Conservation (phyloP, 179 eudicot species). For the Beta macrorhiza region DNA sequence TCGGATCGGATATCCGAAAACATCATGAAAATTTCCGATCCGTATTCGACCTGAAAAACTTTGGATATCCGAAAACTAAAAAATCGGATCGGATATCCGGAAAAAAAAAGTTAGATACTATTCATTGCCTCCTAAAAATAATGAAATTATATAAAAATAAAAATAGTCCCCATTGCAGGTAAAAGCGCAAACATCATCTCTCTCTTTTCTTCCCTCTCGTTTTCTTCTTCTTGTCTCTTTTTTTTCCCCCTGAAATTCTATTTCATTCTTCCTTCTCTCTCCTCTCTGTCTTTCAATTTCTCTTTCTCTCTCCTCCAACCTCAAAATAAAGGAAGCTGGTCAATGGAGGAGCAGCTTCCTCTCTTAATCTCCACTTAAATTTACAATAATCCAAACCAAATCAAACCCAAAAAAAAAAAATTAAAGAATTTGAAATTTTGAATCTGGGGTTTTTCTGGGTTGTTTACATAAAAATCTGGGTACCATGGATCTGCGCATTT, state of each 20-base stretch:
- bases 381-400: neutral
- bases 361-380: neutral
- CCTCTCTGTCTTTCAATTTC: neutral
- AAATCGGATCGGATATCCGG: too few species aligned
- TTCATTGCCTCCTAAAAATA: too few species aligned
- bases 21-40: too few species aligned
- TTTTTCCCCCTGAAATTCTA: neutral
- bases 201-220: neutral
- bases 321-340: conserved; percentile 24
- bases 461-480: neutral
- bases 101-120: too few species aligned
- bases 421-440: neutral
- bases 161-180: conserved; percentile 6
- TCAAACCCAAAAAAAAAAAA: neutral
- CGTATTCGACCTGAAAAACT: too few species aligned
- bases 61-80: too few species aligned
- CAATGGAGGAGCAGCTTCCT: conserved; percentile 26
- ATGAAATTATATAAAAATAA: neutral
- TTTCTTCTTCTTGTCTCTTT: neutral
- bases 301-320: conserved; percentile 15
- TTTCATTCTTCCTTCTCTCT: neutral
- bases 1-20: too few species aligned
- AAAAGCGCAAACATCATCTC: conserved; percentile 11
- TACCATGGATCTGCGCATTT: conserved; percentile 32
- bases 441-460: conserved; percentile 24